Conservation (phyloP, 1,139 yeast genomes). For the Yamadazyma jaroonii region DNA sequence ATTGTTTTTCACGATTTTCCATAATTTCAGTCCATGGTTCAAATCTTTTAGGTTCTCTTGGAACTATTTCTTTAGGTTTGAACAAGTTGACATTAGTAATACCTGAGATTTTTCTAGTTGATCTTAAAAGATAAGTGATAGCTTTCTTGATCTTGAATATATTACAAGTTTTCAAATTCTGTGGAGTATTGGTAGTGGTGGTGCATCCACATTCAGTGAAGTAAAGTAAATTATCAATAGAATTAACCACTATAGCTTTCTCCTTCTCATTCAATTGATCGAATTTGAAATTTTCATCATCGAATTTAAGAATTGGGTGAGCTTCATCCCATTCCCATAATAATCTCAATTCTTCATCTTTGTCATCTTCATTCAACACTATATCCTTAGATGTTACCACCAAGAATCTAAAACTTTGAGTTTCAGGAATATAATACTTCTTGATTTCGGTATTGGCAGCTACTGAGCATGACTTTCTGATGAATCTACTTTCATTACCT, state of each 20-base stretch:
- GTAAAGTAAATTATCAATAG: slow-evolving; percentile 57
- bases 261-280: slow-evolving; percentile 49
- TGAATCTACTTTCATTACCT: slow-evolving; percentile 75
- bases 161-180: slow-evolving; percentile 43
- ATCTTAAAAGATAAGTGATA: slow-evolving; percentile 53
- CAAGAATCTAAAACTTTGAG: slow-evolving; percentile 49
- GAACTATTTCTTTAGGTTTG: slow-evolving; percentile 39
- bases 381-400: slow-evolving; percentile 60
- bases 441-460: slow-evolving; percentile 69
- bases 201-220: slow-evolving; percentile 73
- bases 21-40: slow-evolving; percentile 42
- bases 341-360: slow-evolving; percentile 64
- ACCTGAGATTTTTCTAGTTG: slow-evolving; percentile 52
- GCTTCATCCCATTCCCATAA: slow-evolving; percentile 86
- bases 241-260: slow-evolving; percentile 53
- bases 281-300: slow-evolving; percentile 30
- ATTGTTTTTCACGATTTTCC: slow-evolving; percentile 26
- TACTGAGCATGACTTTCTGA: slow-evolving; percentile 65
- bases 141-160: slow-evolving; percentile 61
- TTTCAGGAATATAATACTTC: slow-evolving; percentile 48
- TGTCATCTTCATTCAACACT: slow-evolving; percentile 21
- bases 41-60: slow-evolving; percentile 29
- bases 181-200: slow-evolving; percentile 27
- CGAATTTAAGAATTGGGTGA: slow-evolving; percentile 68
- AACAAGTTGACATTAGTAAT: slow-evolving; percentile 36